A percentile compares a stretch with the other conserved stretches of the same genome.
phyloP scores from a whole-genome alignment of 352 stramenopile species.

The Phytophthora podocarpi region DNA sequence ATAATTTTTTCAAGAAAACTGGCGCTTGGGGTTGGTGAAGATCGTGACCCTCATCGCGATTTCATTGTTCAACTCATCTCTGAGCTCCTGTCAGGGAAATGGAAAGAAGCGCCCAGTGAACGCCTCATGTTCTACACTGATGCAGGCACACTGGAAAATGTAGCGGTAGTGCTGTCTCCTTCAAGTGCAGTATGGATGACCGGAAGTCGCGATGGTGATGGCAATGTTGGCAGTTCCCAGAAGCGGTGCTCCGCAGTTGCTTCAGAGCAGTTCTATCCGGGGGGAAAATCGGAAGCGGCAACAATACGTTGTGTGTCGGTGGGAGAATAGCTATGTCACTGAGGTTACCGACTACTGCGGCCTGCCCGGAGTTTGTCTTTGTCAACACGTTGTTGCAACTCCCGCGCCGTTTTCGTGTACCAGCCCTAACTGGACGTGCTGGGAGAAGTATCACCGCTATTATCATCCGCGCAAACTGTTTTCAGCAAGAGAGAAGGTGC shows the following conservation, averaged over 20 bases:
- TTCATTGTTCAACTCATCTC: too few species aligned
- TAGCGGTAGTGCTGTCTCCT: not conserved
- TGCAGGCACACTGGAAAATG: not conserved
- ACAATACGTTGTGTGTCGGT: conserved; percentile 6
- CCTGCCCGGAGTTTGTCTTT: not conserved
- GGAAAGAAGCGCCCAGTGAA: conserved; percentile 12
- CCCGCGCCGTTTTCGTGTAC: conserved; percentile 1
- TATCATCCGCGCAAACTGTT: conserved; percentile 5
- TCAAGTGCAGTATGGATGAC: conserved; percentile 1
- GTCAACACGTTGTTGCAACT: not conserved
- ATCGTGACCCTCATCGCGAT: conserved; percentile 3
- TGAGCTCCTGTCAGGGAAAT: conserved; percentile 7
- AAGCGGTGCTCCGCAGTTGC: too few species aligned
- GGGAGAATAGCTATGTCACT: conserved; percentile 5
- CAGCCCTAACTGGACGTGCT: not conserved
- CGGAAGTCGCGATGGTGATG: too few species aligned
- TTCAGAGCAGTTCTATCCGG: conserved; percentile 7
- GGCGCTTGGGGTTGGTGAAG: not conserved
- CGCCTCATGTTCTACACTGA: conserved; percentile 8
- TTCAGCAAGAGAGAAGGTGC: not conserved
- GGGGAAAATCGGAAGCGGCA: conserved; percentile 10
- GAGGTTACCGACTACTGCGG: conserved; percentile 13
- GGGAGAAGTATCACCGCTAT: not conserved
- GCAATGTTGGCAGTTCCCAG: conserved; percentile 1
- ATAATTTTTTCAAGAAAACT: conserved; percentile 3